Conservation (phyloP, 345 rosid genomes). For the Diplotaxis tenuifolia region DNA sequence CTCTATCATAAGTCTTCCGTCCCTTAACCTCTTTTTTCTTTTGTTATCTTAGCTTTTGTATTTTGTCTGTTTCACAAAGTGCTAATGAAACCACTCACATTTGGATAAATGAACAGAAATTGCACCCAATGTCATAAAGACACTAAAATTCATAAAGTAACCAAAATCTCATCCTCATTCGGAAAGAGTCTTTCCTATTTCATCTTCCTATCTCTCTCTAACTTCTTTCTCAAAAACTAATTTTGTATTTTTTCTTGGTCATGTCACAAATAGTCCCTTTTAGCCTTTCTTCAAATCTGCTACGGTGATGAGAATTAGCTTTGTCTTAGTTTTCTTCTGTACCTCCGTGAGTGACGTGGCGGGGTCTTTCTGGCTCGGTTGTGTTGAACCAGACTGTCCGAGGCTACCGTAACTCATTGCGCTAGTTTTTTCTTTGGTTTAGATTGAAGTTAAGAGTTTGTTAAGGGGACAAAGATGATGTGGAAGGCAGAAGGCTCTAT, state of each 20-base stretch:
- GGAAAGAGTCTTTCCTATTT: too few relatives aligned
- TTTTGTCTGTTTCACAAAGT: slow-evolving; percentile 26
- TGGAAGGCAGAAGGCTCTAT: slow-evolving; percentile 20
- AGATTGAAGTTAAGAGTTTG: slow-evolving; percentile 11
- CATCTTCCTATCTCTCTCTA: too few relatives aligned
- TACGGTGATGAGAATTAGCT: slow-evolving; percentile 47
- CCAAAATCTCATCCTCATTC: too few relatives aligned
- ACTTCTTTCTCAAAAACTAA: too few relatives aligned
- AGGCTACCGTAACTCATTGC: slow-evolving; percentile 54
- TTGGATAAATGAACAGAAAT: not conserved
- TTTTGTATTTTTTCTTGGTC: too few relatives aligned
- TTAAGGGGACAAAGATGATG: slow-evolving; percentile 23
- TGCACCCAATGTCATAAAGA: too few relatives aligned
- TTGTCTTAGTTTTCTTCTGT: slow-evolving; percentile 34
- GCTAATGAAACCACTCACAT: slow-evolving; percentile 17
- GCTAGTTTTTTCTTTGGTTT: not conserved
- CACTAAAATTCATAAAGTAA: too few relatives aligned
- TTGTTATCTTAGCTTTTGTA: slow-evolving; percentile 24
- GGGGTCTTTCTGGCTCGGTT: slow-evolving; percentile 27
- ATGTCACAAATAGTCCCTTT: too few relatives aligned
- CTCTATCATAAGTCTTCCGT: slow-evolving; percentile 27
- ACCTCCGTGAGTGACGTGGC: slow-evolving; percentile 19
- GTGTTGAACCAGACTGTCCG: slow-evolving; percentile 31
- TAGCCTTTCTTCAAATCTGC: too few relatives aligned
- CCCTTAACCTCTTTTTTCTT: slow-evolving; percentile 1